These are phyloP conservation scores for Aspergillus neotritici DNA, from an alignment of 2,329 filamentous ascomycete genomes.

Conservation along the genomic window DNA sequence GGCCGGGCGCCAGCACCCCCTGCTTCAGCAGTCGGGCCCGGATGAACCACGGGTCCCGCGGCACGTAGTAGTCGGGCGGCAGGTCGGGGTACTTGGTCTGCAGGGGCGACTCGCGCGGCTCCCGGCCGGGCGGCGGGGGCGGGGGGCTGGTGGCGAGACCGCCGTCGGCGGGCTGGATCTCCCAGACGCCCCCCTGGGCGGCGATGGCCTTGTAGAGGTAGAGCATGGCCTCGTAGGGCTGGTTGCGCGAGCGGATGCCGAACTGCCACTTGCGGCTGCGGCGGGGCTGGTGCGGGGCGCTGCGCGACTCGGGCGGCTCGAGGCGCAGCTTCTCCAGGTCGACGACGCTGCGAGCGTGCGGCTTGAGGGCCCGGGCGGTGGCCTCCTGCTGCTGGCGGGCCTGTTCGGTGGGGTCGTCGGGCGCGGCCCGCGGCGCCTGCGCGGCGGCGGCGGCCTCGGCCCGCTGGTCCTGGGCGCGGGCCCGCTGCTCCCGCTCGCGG, in stretches of 20 bases:
- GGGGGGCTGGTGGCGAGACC: slow-evolving; percentile 35
- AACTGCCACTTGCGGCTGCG: slow-evolving; percentile 90
- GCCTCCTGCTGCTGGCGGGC: slow-evolving; percentile 62
- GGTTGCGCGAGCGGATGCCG: slow-evolving; percentile 89
- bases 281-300: slow-evolving; percentile 48
- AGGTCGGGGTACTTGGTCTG: slow-evolving; percentile 42
- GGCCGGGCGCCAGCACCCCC: slow-evolving; percentile 57
- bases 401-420: slow-evolving; percentile 45
- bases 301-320: slow-evolving; percentile 50
- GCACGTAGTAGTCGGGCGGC: slow-evolving; percentile 67
- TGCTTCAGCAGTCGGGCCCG: slow-evolving; percentile 82
- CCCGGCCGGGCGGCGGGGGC: too few relatives aligned
- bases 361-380: slow-evolving; percentile 73
- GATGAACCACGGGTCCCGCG: slow-evolving; percentile 92
- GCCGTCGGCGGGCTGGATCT: slow-evolving; percentile 48
- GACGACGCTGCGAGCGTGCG: slow-evolving; percentile 68
- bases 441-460: slow-evolving; percentile 13
- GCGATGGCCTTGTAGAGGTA: slow-evolving; percentile 90
- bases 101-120: slow-evolving; percentile 19
- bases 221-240: slow-evolving; percentile 86
- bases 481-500: slow-evolving; percentile 27
- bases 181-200: slow-evolving; percentile 85
- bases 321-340: slow-evolving; percentile 59
- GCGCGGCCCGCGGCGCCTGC: slow-evolving; percentile 16
- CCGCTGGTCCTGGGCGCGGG: slow-evolving; percentile 26